Percentiles rank a stretch among this genome's conserved stretches.
Conservation (phyloP, 768 basidiomycete genomes). For the Chiua virens region DNA sequence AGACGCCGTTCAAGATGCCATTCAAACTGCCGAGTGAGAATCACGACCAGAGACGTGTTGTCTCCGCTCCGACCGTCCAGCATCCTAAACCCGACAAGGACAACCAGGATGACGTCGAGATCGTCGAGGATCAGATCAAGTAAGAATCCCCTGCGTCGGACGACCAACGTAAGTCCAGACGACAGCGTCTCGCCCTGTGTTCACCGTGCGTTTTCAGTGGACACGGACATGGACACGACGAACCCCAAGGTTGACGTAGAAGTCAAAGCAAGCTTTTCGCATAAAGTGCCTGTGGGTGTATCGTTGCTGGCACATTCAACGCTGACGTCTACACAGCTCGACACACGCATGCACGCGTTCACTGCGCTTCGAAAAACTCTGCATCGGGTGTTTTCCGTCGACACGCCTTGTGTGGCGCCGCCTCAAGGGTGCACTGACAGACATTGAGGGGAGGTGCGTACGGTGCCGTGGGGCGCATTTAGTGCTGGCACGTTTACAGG, state of each 20-base stretch:
- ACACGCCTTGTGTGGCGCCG: constrained; percentile 27
- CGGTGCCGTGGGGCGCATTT: neutral
- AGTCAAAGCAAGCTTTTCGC: constrained; percentile 40
- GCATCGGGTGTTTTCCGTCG: constrained; percentile 20
- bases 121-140: constrained; percentile 7
- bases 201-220: neutral
- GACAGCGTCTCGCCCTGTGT: too few relatives aligned
- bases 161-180: neutral
- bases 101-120: constrained; percentile 6
- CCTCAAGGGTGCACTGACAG: constrained; percentile 13
- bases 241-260: constrained; percentile 34
- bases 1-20: constrained; percentile 33
- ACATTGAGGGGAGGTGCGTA: constrained; percentile 25
- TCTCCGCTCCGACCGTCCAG: neutral
- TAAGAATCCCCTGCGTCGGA: neutral
- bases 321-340: constrained; percentile 23
- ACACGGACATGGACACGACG: constrained; percentile 13
- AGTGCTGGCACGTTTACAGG: constrained; percentile 38
- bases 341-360: constrained; percentile 38
- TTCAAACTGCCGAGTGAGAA: constrained; percentile 48
- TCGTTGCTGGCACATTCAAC: neutral
- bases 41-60: neutral
- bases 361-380: constrained; percentile 41
- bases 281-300: constrained; percentile 40
- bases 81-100: neutral